Evolutionary conservation across 2,329 filamentous ascomycete species (phyloP), one percentile per base, ranked within the genome.

Genomic region (Phyllosticta ampelicida): DNA sequence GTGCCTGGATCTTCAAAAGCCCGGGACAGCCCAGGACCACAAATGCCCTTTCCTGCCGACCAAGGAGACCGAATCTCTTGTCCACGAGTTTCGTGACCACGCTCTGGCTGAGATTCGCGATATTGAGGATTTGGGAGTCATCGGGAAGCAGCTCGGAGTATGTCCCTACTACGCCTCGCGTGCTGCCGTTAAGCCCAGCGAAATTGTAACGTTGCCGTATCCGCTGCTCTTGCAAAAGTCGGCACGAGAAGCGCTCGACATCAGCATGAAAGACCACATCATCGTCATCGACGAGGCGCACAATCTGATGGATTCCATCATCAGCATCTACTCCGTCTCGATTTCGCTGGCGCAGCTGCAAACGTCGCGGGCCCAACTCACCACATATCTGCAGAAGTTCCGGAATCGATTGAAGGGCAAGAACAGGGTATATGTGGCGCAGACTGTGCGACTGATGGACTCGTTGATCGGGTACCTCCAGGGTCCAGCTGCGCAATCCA

Each of bases 241-340:
- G 3, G 91, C 94, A 0, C 80, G 94, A 53, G 91, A 97, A 61
- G 90, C 94, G 0, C 78, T 99, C 0, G 86, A 87, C 0, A 84
- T 99, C 50, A 92, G 87, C 21, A 73, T 99, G 9, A 90, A 95
- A 65, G 84, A 85, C 5, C 94, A 95, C 66, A 79, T 99, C 0
- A 85, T 99, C n/a, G 87, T 99, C 23, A 89, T 99, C 53, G 94
- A 99, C 64, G 94, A 99, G 75, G 94, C 94, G 0, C 94, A 99
- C 70, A 99, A 99, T 67, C 82, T 99, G 55, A 96, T 96, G 86
- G 91, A 96, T 70, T 90, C 92, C 0, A 89, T 99, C 51, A 83
- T 89, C 16, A 86, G 85, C 51, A 94, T 96, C 30, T 85, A 96
- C 69, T 91, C 91, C 0, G 83, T 89, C 0, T 83, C 87, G 36